Evolutionary conservation across 805 yeast species (phyloP), one percentile per base, ranked within the genome.

Genomic region (Saccharomyces eubayanus): DNA sequence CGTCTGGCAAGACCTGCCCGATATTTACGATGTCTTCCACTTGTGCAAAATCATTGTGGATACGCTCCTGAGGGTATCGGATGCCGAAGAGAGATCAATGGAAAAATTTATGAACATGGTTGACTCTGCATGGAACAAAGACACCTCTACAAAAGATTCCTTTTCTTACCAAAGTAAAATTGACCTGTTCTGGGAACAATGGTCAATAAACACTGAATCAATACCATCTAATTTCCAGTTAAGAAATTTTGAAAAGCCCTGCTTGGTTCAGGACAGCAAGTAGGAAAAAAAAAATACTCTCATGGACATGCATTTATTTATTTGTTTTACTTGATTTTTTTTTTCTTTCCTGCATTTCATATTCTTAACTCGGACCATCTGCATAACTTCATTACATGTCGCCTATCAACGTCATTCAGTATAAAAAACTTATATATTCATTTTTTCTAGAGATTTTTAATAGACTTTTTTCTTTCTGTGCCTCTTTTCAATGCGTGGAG

Each of bases 1-100:
- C 51, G 56, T 53, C 16, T 59, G 62, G 60, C 57, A 51, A 47
- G 62, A 59, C 49, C 45, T 59, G 46, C 41, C 54, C 11, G 53
- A 53, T 31, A 51, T 55, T 6, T 53, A 56, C 29, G 50, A 54
- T 31, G 41, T 59, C 0, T 52, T 55, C 28, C 53, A 57, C 24
- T 31, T 60, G 12, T 53, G 60, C 36, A 53, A 59, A 29, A 53
- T 58, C 27, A 54, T 61, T 16, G 58, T 56, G 20, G 60, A 54
- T 31, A 53, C 55, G 6, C 48, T 61, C 31, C 21, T 58, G 11
- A 31, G 36, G 12, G 46, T 60, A 16, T 36, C 43, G 10, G 59
- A 60, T 21, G 50, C 53, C 3, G 51, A 55, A 20, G 49, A 51
- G 5, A 53, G 65, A 50, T 53, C 58, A 2, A 43, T 60, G 46